A percentile compares a stretch with the other conserved stretches of the same genome.
Evolutionary conservation across 192 early-diverging fungal genomes (phyloP).

Genomic region (Paraglomus brasilianum): DNA sequence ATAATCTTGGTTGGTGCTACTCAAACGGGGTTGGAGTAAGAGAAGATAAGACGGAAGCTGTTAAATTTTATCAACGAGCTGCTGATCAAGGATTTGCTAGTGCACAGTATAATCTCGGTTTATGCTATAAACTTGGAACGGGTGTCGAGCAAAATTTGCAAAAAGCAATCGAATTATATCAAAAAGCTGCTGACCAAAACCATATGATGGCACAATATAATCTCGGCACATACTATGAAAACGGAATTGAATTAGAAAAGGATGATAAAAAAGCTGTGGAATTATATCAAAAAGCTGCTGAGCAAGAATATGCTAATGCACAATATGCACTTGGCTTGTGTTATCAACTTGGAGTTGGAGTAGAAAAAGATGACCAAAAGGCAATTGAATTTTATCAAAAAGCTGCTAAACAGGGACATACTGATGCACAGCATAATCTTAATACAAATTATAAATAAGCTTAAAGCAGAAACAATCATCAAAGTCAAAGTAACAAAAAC

Average conservation of each 20-base stretch:
- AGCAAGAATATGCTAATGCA: constrained; percentile 58
- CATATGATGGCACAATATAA: constrained; percentile 62
- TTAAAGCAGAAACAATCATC: constrained; percentile 27
- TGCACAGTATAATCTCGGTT: constrained; percentile 84
- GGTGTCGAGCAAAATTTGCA: constrained; percentile 49
- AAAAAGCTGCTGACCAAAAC: constrained; percentile 59
- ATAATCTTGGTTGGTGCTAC: constrained; percentile 77
- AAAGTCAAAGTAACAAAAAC: constrained; percentile 43
- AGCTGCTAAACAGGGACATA: constrained; percentile 61
- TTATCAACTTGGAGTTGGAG: constrained; percentile 62
- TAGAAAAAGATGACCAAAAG: constrained; percentile 45
- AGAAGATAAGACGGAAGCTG: constrained; percentile 49
- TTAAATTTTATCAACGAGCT: constrained; percentile 64
- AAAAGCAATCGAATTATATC: constrained; percentile 62
- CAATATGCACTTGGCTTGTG: constrained; percentile 79
- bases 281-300: constrained; percentile 56
- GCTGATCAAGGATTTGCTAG: constrained; percentile 73
- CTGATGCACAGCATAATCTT: constrained; percentile 54
- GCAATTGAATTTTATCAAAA: constrained; percentile 62
- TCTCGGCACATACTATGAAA: constrained; percentile 38
- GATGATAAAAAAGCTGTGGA: constrained; percentile 52
- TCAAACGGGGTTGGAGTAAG: constrained; percentile 66
- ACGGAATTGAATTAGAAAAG: constrained; percentile 36
- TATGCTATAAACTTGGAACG: constrained; percentile 73
- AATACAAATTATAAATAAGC: constrained; percentile 60